Evolutionary conservation across 805 yeast genomes (phyloP).

Genomic region (Saccharomycopsis fibuligera): DNA sequence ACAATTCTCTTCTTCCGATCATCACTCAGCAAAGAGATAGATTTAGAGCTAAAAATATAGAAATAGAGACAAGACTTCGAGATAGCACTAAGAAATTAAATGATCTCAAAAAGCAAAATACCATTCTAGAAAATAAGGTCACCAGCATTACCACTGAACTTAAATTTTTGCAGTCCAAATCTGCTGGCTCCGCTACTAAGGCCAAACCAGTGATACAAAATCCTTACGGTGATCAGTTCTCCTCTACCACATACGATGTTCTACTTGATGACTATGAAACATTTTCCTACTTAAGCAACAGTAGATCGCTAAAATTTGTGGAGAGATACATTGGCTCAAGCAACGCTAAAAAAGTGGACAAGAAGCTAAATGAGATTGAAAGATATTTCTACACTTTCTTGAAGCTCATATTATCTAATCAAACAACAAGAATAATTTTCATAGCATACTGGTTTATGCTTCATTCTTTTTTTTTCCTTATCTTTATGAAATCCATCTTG

Average conservation of each 20-base stretch:
- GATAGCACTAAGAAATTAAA: slow-evolving; percentile 45
- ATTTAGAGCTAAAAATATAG: slow-evolving; percentile 75
- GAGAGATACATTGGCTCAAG: slow-evolving; percentile 72
- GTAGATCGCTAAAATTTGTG: slow-evolving; percentile 74
- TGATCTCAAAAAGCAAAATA: slow-evolving; percentile 60
- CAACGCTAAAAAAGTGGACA: slow-evolving; percentile 69
- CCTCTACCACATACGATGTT: slow-evolving; percentile 23
- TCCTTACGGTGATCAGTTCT: slow-evolving; percentile 26
- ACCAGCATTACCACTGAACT: slow-evolving; percentile 73
- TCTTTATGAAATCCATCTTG: background rate
- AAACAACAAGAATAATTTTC: slow-evolving; percentile 65
- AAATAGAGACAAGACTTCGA: slow-evolving; percentile 76
- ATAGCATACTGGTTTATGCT: slow-evolving; percentile 49
- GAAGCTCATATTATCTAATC: slow-evolving; percentile 66
- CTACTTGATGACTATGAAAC: slow-evolving; percentile 32
- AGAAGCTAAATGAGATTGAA: slow-evolving; percentile 71
- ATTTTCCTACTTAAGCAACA: slow-evolving; percentile 55
- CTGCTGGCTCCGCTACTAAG: slow-evolving; percentile 12
- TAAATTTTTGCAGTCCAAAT: slow-evolving; percentile 52
- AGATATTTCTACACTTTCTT: slow-evolving; percentile 69
- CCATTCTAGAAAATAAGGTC: slow-evolving; percentile 64
- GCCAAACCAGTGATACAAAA: slow-evolving; percentile 23
- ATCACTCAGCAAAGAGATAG: slow-evolving; percentile 94
- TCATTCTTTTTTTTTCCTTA: slow-evolving; percentile 1
- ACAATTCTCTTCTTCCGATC: slow-evolving; percentile 61